Conservation (phyloP, 768 basidiomycete genomes). For the Suillus occidentalis region DNA sequence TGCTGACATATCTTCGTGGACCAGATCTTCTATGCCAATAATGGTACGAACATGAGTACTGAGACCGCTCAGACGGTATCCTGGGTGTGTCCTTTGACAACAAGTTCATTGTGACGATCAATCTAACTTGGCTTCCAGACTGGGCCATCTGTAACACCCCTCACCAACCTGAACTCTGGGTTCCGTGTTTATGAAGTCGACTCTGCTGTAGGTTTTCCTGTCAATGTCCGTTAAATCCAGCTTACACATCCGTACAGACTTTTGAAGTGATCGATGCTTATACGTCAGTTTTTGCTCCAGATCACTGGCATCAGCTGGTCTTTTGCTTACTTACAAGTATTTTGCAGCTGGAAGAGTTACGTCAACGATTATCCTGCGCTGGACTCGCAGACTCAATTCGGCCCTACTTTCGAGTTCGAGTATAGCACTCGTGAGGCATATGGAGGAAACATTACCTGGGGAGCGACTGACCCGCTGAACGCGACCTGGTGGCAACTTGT, state of each 20-base stretch:
- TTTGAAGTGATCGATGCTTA: slow-evolving; percentile 78
- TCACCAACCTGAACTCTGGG: slow-evolving; percentile 72
- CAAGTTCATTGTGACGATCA: slow-evolving; percentile 6
- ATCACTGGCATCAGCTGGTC: not conserved
- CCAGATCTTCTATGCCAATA: slow-evolving; percentile 73
- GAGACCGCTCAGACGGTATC: slow-evolving; percentile 55
- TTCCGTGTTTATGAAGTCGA: slow-evolving; percentile 53
- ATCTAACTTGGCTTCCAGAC: slow-evolving; percentile 41
- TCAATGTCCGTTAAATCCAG: not conserved
- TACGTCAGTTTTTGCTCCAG: slow-evolving; percentile 50
- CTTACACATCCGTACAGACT: slow-evolving; percentile 43
- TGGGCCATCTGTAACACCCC: slow-evolving; percentile 68
- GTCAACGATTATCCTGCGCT: slow-evolving; percentile 59
- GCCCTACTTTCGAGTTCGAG: slow-evolving; percentile 62
- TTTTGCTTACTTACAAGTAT: slow-evolving; percentile 2
- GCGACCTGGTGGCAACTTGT: slow-evolving; percentile 84
- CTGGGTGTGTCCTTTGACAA: slow-evolving; percentile 39
- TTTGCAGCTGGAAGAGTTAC: slow-evolving; percentile 59
- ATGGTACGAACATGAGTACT: slow-evolving; percentile 58
- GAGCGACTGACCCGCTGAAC: slow-evolving; percentile 64
- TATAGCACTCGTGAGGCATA: slow-evolving; percentile 73
- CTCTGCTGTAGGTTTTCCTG: slow-evolving; percentile 49
- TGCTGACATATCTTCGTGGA: slow-evolving; percentile 1
- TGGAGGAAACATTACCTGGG: slow-evolving; percentile 58
- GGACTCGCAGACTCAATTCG: slow-evolving; percentile 53